A percentile compares a stretch with the other conserved stretches of the same genome.
Conservation (phyloP, 192 early-diverging fungal genomes). For the Ambispora gerdemannii region DNA sequence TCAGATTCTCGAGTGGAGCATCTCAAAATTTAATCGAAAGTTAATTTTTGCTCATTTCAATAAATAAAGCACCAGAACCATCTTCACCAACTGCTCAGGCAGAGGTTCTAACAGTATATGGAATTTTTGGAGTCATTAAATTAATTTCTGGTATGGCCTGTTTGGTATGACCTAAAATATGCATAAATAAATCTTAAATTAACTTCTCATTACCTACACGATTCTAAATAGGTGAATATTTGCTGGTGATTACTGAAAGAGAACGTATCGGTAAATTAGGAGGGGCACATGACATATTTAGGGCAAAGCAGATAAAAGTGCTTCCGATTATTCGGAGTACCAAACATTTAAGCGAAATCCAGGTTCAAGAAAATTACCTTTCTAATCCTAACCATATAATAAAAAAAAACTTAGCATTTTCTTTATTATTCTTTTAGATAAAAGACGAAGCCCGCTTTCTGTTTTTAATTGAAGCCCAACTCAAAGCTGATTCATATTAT, state of each 20-base stretch:
- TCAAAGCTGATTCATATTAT: slow-evolving; percentile 54
- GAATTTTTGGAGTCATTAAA: slow-evolving; percentile 68
- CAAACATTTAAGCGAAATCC: slow-evolving; percentile 34
- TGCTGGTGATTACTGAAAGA: slow-evolving; percentile 71
- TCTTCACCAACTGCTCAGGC: slow-evolving; percentile 46
- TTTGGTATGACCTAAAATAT: background rate
- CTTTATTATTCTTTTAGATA: slow-evolving; percentile 32
- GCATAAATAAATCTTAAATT: background rate
- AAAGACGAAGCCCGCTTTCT: slow-evolving; percentile 49
- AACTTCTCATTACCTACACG: background rate
- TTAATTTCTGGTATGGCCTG: slow-evolving; percentile 60
- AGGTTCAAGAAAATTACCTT: slow-evolving; percentile 20
- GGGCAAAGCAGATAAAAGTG: slow-evolving; percentile 55
- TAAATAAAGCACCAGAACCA: slow-evolving; percentile 37
- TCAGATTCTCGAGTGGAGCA: background rate
- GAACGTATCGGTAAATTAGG: slow-evolving; percentile 57
- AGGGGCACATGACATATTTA: slow-evolving; percentile 64
- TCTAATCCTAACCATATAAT: background rate
- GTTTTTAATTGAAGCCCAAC: slow-evolving; percentile 46
- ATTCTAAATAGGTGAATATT: slow-evolving; percentile 59
- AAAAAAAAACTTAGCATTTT: background rate
- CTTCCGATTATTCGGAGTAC: slow-evolving; percentile 47
- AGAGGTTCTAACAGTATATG: slow-evolving; percentile 56
- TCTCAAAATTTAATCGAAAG: slow-evolving; percentile 21
- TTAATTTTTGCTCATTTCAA: background rate